Base-by-base conservation (phyloP, 2,329 filamentous ascomycete genomes). In the Pseudopyricularia cyperi region DNA sequence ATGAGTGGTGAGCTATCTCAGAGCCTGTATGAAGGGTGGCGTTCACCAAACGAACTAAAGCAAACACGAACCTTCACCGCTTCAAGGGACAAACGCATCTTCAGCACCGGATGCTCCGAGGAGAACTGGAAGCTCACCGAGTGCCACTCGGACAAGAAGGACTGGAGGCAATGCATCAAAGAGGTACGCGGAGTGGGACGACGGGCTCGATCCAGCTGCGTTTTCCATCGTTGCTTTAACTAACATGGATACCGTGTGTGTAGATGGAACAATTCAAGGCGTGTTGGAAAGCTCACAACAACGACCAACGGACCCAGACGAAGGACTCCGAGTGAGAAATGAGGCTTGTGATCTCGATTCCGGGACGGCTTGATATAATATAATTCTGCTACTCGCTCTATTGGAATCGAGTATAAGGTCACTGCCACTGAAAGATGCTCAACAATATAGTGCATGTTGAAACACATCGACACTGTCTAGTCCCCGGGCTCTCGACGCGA, bases 61-160 rank as follows among this genome's bases (percentile, higher is more conserved):
- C n/a, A n/a, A 42, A 28, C n/a, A 39, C 19, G 28, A 39, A 24
- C 35, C 35, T 32, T 39, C 48, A 39, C 19, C 26, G 30, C n/a
- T 52, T 17, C 65, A 97, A n/a, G 91, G 91, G 90, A 97, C 73
- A 91, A 95, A 77, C 79, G 93, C 64, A 97, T 97, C 68, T 95
- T 89, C 73, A 95, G 89, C 73, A 97, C 91, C 3, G 93, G 91
- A 54, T 97, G 91, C 64, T 9, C 58, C 96, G 91, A 80, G 22
- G 91, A 97, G 64, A 95, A 97, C 63, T 72, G 79, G 52, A 90
- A 82, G 63, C 79, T 98, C 82, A 96, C 89, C 34, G 88, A 97
- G 66, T 98, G 93, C 69, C 95, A 94, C 67, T 95, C 81, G 63
- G 89, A 91, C 52, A 95, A 90, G 76, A 95, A 90, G 66, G 93